Percentiles rank a stretch among this genome's conserved stretches.
These are phyloP conservation scores for Saitozyma podzolica DNA, from an alignment of 768 basidiomycete genomes.

Conservation along the genomic window DNA sequence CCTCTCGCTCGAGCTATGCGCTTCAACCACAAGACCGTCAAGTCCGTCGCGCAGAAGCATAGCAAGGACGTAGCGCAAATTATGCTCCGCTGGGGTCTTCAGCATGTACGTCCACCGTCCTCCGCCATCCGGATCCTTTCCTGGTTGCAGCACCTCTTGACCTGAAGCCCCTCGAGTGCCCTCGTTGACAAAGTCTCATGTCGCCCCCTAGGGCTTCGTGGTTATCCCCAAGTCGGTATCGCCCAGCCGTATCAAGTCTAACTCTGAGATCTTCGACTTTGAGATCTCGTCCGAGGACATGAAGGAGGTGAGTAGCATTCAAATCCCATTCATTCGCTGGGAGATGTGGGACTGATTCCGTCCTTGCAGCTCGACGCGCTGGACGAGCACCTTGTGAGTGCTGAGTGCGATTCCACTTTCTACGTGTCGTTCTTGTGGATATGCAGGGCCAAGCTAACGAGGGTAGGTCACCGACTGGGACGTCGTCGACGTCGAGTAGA, in stretches of 20 bases:
- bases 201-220: conserved; percentile 52
- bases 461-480: conserved; percentile 52
- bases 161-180: neutral
- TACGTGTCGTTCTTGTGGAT: neutral
- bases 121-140: too few species aligned
- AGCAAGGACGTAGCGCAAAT: conserved; percentile 65
- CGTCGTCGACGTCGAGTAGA: conserved; percentile 48
- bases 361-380: conserved; percentile 43
- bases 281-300: conserved; percentile 55
- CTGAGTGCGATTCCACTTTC: neutral
- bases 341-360: too few species aligned
- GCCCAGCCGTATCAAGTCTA: conserved; percentile 54
- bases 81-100: conserved; percentile 78
- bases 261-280: conserved; percentile 58
- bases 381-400: conserved; percentile 51
- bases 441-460: too few species aligned
- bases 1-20: conserved; percentile 68
- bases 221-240: conserved; percentile 58
- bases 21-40: conserved; percentile 63
- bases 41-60: conserved; percentile 60
- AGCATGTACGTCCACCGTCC: conserved; percentile 61
- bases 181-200: too few species aligned
- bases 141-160: neutral
- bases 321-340: neutral
- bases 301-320: conserved; percentile 48